phyloP scores from a whole-genome alignment of 1,139 yeast genomes.

The Diutina neorugosa region DNA sequence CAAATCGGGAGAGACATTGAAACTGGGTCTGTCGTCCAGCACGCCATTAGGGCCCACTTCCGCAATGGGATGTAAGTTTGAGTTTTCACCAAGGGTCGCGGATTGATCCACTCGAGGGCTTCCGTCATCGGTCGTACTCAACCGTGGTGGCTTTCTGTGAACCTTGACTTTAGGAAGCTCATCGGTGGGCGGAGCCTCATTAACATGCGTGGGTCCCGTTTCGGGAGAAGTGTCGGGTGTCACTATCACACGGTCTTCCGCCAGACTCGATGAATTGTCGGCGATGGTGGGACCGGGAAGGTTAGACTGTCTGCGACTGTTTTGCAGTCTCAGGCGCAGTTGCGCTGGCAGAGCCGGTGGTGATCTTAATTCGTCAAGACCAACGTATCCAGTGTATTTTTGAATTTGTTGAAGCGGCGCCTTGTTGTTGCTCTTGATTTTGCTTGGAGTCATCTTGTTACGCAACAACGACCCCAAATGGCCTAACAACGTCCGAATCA shows the following conservation, averaged over 20 bases:
- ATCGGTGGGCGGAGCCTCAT: background rate
- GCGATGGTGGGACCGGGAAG: background rate
- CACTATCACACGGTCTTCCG: background rate
- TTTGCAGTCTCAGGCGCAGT: background rate
- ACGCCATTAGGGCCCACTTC: background rate
- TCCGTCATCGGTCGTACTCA: background rate
- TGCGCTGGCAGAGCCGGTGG: background rate
- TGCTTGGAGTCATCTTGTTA: constrained; percentile 31
- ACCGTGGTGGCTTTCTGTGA: background rate
- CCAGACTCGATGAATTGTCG: background rate
- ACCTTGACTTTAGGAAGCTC: background rate
- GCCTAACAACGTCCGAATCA: constrained; percentile 39
- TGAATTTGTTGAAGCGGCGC: background rate
- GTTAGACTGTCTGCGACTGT: background rate
- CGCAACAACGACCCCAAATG: constrained; percentile 49
- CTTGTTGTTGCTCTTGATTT: background rate
- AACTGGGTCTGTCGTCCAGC: background rate
- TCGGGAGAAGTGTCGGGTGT: background rate
- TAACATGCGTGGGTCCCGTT: background rate
- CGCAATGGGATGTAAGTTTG: background rate
- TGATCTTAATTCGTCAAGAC: background rate
- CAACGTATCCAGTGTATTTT: background rate
- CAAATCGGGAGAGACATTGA: no score
- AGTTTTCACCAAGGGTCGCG: background rate
- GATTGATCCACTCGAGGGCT: background rate